These are phyloP conservation scores for Alternaria angustiovoidea DNA, from an alignment of 2,329 filamentous ascomycete genomes.

Conservation along the genomic window DNA sequence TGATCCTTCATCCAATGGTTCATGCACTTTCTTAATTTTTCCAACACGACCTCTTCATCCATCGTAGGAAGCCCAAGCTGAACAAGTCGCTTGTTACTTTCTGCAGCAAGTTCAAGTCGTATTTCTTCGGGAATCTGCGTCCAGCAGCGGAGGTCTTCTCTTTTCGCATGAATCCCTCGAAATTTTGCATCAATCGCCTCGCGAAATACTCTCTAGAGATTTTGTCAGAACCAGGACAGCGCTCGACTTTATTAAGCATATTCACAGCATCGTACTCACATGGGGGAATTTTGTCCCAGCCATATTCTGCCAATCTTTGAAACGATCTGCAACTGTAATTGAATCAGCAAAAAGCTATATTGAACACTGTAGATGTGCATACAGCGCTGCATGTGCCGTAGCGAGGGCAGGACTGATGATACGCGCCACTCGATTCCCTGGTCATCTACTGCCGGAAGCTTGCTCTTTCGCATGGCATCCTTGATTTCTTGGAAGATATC, in stretches of 20 bases:
- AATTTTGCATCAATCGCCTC: slow-evolving; percentile 8
- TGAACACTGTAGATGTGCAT: background rate
- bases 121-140: slow-evolving; percentile 9
- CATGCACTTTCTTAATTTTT: slow-evolving; percentile 10
- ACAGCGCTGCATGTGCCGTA: slow-evolving; percentile 9
- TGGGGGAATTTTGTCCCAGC: background rate
- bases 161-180: background rate
- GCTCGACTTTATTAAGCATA: background rate
- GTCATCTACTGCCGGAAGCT: slow-evolving; percentile 3
- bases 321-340: background rate
- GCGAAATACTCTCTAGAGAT: background rate
- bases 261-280: background rate
- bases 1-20: slow-evolving; percentile 11
- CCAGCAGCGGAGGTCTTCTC: slow-evolving; percentile 9
- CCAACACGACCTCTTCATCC: slow-evolving; percentile 9
- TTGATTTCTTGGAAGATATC: background rate
- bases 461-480: background rate
- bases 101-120: background rate
- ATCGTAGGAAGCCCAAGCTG: slow-evolving; percentile 4
- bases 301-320: background rate
- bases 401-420: slow-evolving; percentile 11
- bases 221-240: background rate
- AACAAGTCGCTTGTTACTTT: slow-evolving; percentile 7
- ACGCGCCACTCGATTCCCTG: slow-evolving; percentile 10
- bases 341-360: background rate